phyloP scores from a whole-genome alignment of 371 early-diverging fungal genomes.

The Thermomucor indicae-seudaticae region DNA sequence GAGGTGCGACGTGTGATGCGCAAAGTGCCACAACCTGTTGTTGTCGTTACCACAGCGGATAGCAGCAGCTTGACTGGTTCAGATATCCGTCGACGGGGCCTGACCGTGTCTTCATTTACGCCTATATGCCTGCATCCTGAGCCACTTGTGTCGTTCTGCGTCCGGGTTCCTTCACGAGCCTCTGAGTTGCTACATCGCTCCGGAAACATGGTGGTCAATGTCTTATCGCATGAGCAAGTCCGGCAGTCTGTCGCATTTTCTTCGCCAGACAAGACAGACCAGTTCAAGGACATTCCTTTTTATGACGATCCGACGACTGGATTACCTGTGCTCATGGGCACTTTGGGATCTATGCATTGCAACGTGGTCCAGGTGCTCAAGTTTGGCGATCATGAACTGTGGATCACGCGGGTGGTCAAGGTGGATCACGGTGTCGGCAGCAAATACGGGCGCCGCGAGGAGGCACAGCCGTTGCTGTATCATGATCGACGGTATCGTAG shows the following conservation, averaged over 20 bases:
- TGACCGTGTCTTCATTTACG: constrained; percentile 67
- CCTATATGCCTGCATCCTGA: constrained; percentile 65
- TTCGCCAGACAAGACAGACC: constrained; percentile 45
- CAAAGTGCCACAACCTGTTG: not conserved
- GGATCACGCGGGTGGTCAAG: constrained; percentile 58
- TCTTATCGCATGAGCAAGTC: constrained; percentile 56
- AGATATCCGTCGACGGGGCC: constrained; percentile 53
- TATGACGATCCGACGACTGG: constrained; percentile 48
- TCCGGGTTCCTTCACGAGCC: constrained; percentile 61
- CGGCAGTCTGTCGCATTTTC: constrained; percentile 62
- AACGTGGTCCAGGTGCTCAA: constrained; percentile 37
- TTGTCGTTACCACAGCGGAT: not conserved
- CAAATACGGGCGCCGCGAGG: constrained; percentile 36
- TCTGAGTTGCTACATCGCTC: constrained; percentile 52
- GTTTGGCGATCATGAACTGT: constrained; percentile 67
- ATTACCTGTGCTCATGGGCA: constrained; percentile 57
- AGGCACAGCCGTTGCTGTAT: constrained; percentile 55
- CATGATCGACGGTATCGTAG: constrained; percentile 62
- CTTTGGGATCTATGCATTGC: constrained; percentile 64
- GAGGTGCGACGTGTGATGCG: not conserved
- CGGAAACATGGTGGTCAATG: constrained; percentile 59
- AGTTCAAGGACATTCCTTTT: constrained; percentile 56
- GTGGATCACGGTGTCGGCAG: constrained; percentile 57
- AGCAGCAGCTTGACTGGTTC: too few species aligned
- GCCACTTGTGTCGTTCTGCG: constrained; percentile 63